Conservation (phyloP, 805 yeast genomes). For the Schizosaccharomyces japonicus region DNA sequence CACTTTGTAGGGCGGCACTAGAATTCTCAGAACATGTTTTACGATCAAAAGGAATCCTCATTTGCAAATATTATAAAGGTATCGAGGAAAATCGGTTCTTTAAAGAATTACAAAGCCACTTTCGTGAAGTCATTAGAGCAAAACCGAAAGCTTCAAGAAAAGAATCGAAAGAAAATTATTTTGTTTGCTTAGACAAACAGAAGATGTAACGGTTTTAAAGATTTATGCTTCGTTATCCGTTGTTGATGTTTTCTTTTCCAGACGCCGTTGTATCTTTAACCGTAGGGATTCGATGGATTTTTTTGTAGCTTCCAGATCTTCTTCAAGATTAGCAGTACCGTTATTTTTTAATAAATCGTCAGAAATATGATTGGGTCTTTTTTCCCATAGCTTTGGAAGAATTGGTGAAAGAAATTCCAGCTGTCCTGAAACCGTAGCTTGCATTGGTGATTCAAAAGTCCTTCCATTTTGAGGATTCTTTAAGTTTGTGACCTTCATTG, state of each 20-base stretch:
- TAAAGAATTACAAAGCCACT: background rate
- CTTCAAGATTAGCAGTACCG: background rate
- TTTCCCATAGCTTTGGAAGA: too few species aligned
- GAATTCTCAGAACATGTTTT: background rate
- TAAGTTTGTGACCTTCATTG: too few species aligned
- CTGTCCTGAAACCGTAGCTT: too few species aligned
- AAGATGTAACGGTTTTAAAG: background rate
- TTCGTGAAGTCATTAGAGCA: background rate
- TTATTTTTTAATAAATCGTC: too few species aligned
- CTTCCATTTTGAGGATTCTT: too few species aligned
- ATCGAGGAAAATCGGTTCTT: background rate
- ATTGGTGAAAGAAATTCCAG: too few species aligned
- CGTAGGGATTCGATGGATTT: background rate
- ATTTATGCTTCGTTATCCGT: background rate
- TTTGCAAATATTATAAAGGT: slow-evolving; percentile 1
- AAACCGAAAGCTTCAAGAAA: background rate
- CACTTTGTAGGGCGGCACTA: background rate
- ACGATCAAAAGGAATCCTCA: background rate
- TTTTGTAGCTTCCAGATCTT: background rate
- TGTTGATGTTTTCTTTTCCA: too few species aligned
- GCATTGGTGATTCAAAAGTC: too few species aligned
- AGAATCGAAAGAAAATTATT: background rate
- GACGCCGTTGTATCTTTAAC: background rate
- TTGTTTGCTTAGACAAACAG: background rate
- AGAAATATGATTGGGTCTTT: too few species aligned